Percentiles rank a stretch among this genome's conserved stretches.
phyloP scores from a whole-genome alignment of 192 early-diverging fungal species.

The Fimicolochytrium jonesii region DNA sequence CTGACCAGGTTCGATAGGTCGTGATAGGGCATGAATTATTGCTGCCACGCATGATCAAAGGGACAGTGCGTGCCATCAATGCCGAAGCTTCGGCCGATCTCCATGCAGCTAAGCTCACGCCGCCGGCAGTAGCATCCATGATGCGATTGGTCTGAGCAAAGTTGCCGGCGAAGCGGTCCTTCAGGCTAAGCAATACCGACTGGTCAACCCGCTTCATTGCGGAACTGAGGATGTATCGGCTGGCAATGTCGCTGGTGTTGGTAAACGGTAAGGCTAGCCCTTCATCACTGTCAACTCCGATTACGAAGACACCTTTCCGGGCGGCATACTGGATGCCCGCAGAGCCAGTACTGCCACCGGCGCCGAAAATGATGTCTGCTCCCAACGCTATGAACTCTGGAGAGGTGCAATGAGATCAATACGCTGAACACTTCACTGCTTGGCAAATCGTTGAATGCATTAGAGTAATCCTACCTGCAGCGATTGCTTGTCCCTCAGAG shows the following conservation, averaged over 20 bases:
- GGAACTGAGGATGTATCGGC: constrained; percentile 21
- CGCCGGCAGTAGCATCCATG: constrained; percentile 6
- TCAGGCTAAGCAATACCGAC: constrained; percentile 1
- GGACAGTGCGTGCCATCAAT: neutral
- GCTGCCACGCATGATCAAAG: neutral
- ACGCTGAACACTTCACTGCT: too few relatives aligned
- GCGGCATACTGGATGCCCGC: constrained; percentile 21
- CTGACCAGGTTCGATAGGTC: constrained; percentile 1
- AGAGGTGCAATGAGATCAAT: neutral
- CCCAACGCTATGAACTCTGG: constrained; percentile 4
- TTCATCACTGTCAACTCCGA: constrained; percentile 35
- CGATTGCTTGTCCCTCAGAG: neutral
- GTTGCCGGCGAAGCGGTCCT: constrained; percentile 9
- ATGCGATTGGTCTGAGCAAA: constrained; percentile 1
- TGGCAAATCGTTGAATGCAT: neutral
- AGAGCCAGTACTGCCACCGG: constrained; percentile 23
- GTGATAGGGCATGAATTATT: neutral
- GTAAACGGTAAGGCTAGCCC: constrained; percentile 5
- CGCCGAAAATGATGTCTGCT: constrained; percentile 29
- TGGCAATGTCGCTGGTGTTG: constrained; percentile 10
- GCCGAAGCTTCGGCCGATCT: neutral
- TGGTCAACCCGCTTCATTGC: constrained; percentile 15
- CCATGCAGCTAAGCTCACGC: neutral
- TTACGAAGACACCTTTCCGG: constrained; percentile 15
- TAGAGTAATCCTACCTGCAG: neutral